Evolutionary conservation across 2,329 filamentous ascomycete species (phyloP).

Genomic region (Botryotinia narcissicola): DNA sequence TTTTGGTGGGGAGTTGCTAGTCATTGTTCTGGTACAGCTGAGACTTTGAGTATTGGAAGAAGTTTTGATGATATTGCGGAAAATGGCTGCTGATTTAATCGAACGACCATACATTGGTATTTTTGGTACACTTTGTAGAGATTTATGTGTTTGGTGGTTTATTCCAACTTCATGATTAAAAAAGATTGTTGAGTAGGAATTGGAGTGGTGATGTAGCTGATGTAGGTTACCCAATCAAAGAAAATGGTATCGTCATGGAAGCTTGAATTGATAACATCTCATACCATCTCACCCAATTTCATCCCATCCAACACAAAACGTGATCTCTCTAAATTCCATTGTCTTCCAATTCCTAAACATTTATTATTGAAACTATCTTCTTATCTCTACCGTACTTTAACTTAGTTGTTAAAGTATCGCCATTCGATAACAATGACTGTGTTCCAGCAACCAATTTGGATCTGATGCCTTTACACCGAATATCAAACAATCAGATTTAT

Average conservation of each 20-base stretch:
- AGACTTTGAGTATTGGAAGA: not conserved
- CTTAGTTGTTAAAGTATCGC: not conserved
- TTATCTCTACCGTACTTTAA: not conserved
- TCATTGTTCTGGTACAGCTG: not conserved
- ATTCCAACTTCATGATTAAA: not conserved
- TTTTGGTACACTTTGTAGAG: not conserved
- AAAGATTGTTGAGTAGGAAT: not conserved
- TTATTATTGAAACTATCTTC: not conserved
- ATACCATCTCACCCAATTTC: not conserved
- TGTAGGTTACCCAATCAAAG: not conserved
- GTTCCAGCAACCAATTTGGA: too few relatives aligned
- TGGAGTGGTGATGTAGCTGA: not conserved
- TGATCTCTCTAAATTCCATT: accelerated
- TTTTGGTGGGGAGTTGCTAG: not conserved
- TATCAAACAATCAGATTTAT: not conserved
- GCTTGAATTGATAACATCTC: not conserved
- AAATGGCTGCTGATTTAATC: not conserved
- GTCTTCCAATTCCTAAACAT: not conserved
- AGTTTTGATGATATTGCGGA: not conserved
- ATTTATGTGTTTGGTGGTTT: not conserved
- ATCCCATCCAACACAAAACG: not conserved
- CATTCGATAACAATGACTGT: not conserved
- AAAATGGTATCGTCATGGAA: not conserved
- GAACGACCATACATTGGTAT: not conserved
- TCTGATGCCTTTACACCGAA: not conserved